Evolutionary conservation across 2,329 filamentous ascomycete species (phyloP).

Genomic region (Sporothrix humicola): DNA sequence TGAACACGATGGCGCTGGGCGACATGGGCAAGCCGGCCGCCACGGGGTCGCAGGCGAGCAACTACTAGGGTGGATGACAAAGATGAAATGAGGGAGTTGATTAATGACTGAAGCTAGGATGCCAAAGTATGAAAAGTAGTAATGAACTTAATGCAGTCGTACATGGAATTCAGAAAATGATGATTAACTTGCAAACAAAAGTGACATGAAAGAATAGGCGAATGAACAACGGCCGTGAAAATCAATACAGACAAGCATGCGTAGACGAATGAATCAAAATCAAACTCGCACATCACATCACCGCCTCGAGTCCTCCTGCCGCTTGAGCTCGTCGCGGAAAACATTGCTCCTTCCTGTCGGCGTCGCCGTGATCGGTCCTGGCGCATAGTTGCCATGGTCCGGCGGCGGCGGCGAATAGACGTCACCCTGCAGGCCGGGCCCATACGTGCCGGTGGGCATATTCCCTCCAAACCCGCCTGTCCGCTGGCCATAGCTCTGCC

Average conservation of each 20-base stretch:
- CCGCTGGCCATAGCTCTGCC: constrained; percentile 40
- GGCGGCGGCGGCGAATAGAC: background rate
- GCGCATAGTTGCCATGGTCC: background rate
- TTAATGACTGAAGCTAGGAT: no score
- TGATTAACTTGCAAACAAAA: no score
- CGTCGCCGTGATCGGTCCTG: background rate
- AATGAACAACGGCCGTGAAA: background rate
- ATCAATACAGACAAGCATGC: background rate
- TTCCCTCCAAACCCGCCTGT: constrained; percentile 27
- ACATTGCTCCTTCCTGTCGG: constrained; percentile 40
- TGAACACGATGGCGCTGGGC: constrained; percentile 32
- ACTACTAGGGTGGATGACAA: background rate
- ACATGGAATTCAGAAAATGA: no score
- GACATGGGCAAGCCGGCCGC: constrained; percentile 24
- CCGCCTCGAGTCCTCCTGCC: constrained; percentile 43
- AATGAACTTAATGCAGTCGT: no score
- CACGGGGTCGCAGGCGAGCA: constrained; percentile 13
- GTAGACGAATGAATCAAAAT: background rate
- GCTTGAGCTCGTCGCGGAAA: constrained; percentile 48
- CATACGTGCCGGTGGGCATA: background rate
- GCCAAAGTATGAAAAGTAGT: no score
- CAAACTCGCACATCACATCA: background rate
- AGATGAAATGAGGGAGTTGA: no score
- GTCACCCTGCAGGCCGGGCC: background rate
- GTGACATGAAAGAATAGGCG: no score